A percentile compares a stretch with the other conserved stretches of the same genome.
Evolutionary conservation across 805 yeast species (phyloP).

Genomic region (Yarrowia sp.): DNA sequence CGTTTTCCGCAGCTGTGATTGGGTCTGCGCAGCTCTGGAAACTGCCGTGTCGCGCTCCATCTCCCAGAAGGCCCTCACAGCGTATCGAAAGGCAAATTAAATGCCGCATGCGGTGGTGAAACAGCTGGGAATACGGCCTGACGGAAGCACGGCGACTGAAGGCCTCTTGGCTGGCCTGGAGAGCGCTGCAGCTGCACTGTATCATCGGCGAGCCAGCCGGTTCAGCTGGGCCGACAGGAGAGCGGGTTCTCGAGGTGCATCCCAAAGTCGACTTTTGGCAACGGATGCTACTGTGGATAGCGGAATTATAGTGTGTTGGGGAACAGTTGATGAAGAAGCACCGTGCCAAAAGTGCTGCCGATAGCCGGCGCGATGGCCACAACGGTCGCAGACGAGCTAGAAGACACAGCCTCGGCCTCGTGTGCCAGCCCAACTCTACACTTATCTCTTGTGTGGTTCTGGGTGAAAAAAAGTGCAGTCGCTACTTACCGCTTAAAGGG

Average conservation of each 20-base stretch:
- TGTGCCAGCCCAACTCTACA: slow-evolving; percentile 12
- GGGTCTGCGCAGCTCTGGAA: no score
- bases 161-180: no score
- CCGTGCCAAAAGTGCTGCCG: no score
- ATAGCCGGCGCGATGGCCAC: background rate
- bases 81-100: slow-evolving; percentile 14
- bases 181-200: no score
- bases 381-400: background rate
- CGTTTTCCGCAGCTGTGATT: no score
- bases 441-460: background rate
- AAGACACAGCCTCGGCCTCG: slow-evolving; percentile 13
- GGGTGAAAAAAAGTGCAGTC: background rate
- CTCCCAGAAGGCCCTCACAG: background rate
- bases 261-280: background rate
- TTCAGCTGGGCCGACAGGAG: no score
- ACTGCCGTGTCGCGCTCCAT: background rate
- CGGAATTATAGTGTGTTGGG: no score
- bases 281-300: no score
- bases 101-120: slow-evolving; percentile 26
- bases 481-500: slow-evolving; percentile 13
- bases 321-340: no score
- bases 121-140: slow-evolving; percentile 6
- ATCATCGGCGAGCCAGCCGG: no score
- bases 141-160: slow-evolving; percentile 5
- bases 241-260: no score